A percentile compares a stretch with the other conserved stretches of the same genome.
These are phyloP conservation scores for Moesziomyces globuligerus DNA, from an alignment of 1,284 basidiomycete species.

Conservation along the genomic window DNA sequence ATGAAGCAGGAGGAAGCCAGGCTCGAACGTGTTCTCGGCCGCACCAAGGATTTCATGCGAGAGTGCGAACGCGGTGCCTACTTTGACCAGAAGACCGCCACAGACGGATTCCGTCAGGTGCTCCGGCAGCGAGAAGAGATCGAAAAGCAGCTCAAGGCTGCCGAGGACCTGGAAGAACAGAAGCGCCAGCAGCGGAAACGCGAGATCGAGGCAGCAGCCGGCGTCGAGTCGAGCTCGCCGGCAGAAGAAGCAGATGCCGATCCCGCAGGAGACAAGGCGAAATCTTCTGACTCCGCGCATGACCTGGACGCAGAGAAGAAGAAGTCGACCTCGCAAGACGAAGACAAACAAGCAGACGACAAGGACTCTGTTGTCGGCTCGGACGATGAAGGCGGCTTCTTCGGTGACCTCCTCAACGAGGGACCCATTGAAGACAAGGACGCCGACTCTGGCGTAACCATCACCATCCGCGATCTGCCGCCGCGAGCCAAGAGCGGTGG, in stretches of 20 bases:
- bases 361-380: constrained; percentile 21
- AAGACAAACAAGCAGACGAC: constrained; percentile 8
- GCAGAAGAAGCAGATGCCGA: constrained; percentile 2
- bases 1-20: constrained; percentile 37
- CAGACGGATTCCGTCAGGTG: constrained; percentile 51
- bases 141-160: constrained; percentile 47
- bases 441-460: constrained; percentile 29
- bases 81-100: constrained; percentile 51
- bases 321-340: neutral
- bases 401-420: constrained; percentile 80
- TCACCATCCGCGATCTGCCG: constrained; percentile 51
- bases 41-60: constrained; percentile 54
- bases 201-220: constrained; percentile 69
- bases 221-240: constrained; percentile 6
- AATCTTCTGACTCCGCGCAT: neutral
- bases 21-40: constrained; percentile 34
- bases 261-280: neutral
- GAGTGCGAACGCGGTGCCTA: constrained; percentile 55
- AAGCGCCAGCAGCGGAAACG: constrained; percentile 69
- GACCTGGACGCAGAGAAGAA: neutral
- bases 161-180: constrained; percentile 31
- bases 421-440: constrained; percentile 77
- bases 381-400: constrained; percentile 73
- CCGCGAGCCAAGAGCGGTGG: constrained; percentile 51
- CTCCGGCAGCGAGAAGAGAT: constrained; percentile 51